Conservation (phyloP, 257 asterid species). For the Henckelia pumila region DNA sequence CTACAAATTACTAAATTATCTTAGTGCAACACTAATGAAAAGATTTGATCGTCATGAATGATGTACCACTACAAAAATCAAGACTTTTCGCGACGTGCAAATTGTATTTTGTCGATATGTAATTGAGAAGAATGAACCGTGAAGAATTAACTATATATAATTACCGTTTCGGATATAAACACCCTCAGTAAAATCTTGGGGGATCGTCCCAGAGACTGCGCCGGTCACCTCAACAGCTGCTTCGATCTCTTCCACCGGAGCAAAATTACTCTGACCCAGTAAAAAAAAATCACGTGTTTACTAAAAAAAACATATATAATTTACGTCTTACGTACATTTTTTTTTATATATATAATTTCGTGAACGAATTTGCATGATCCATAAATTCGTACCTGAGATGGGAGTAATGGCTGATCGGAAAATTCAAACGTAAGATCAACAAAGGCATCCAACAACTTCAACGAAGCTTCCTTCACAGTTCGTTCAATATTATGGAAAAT, state of each 20-base stretch:
- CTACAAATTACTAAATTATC: no score
- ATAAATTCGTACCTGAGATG: constrained; percentile 59
- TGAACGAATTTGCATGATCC: not conserved
- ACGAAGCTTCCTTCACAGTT: constrained; percentile 32
- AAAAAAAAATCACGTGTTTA: no score
- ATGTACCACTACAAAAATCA: no score
- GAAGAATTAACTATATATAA: no score
- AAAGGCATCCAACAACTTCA: constrained; percentile 40
- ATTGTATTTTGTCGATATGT: no score
- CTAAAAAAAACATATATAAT: no score
- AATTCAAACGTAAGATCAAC: constrained; percentile 44
- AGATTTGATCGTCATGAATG: no score
- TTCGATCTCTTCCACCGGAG: constrained; percentile 60
- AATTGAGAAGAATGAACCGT: no score
- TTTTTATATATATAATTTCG: no score
- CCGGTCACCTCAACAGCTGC: constrained; percentile 27
- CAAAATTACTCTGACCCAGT: constrained; percentile 48
- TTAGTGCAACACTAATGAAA: no score
- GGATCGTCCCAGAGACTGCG: constrained; percentile 43
- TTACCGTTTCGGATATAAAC: constrained; percentile 61
- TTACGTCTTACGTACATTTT: no score
- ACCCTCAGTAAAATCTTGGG: constrained; percentile 61
- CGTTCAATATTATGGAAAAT: constrained; percentile 21
- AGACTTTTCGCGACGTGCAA: no score
- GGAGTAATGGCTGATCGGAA: constrained; percentile 47